Conservation (phyloP, 2,329 filamentous ascomycete species). For the Ramularia collo-cygni region DNA sequence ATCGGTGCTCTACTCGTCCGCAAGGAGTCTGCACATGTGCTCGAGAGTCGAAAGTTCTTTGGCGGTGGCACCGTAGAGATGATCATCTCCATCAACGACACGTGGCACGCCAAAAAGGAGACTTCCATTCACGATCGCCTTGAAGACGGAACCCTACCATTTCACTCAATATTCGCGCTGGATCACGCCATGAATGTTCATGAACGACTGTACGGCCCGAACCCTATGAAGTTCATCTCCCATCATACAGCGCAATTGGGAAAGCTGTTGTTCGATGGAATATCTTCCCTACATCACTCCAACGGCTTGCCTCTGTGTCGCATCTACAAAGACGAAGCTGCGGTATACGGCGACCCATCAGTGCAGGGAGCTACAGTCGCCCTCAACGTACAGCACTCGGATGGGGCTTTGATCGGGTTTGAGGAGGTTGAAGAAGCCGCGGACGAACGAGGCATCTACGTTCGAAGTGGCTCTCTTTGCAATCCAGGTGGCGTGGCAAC, state of each 20-base stretch:
- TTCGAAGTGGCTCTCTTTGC: conserved; percentile 60
- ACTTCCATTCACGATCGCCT: conserved; percentile 53
- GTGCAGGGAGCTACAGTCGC: conserved; percentile 57
- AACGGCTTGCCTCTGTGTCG: conserved; percentile 48
- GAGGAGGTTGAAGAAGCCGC: conserved; percentile 54
- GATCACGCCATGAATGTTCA: conserved; percentile 54
- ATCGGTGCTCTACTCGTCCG: conserved; percentile 73
- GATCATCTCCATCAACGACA: conserved; percentile 46
- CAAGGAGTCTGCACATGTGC: conserved; percentile 59
- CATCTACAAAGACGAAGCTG: conserved; percentile 49
- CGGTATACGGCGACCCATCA: conserved; percentile 44
- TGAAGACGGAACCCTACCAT: conserved; percentile 61
- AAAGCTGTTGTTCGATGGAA: conserved; percentile 42
- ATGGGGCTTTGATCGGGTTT: conserved; percentile 51
- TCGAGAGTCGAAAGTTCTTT: conserved; percentile 65
- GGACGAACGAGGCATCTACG: conserved; percentile 49
- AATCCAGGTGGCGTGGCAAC: conserved; percentile 79
- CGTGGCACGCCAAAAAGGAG: conserved; percentile 50
- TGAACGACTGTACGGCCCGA: conserved; percentile 49
- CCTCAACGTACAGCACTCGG: conserved; percentile 53
- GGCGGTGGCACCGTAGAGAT: conserved; percentile 86
- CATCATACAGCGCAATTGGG: conserved; percentile 51
- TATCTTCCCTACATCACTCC: conserved; percentile 45
- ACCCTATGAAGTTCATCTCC: conserved; percentile 53
- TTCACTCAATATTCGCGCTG: conserved; percentile 58